Percentiles rank a stretch among this genome's conserved stretches.
Evolutionary conservation across 2,329 filamentous ascomycete species (phyloP).

Genomic region (Cryphonectria naterciae): DNA sequence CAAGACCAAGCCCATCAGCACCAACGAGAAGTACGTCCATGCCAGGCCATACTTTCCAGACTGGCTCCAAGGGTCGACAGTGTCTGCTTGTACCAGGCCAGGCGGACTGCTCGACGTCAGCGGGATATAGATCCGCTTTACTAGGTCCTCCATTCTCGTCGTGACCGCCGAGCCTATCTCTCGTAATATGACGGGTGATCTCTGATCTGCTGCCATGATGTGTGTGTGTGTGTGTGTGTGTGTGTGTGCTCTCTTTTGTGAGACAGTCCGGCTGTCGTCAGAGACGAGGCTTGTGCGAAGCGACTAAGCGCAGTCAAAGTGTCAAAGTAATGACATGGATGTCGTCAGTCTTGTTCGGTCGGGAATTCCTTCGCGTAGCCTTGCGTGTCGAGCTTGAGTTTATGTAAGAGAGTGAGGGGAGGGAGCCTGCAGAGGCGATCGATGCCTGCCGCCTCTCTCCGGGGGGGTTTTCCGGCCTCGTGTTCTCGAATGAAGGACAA

Average conservation of each 20-base stretch:
- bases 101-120: constrained; percentile 63
- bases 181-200: constrained; percentile 37
- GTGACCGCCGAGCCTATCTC: constrained; percentile 41
- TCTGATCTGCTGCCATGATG: constrained; percentile 47
- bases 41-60: constrained; percentile 85
- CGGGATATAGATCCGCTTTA: constrained; percentile 63
- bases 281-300: constrained; percentile 8
- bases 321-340: constrained; percentile 19
- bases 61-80: constrained; percentile 77
- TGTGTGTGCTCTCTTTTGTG: constrained; percentile 5
- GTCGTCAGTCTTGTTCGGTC: neutral
- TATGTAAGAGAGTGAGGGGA: neutral
- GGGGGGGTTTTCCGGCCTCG: too few relatives aligned
- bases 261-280: constrained; percentile 26
- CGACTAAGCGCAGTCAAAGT: constrained; percentile 25
- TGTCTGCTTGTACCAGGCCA: constrained; percentile 64
- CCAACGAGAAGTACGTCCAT: constrained; percentile 86
- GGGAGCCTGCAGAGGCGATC: neutral
- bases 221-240: constrained; percentile 7
- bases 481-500: neutral
- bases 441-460: neutral
- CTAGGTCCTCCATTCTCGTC: constrained; percentile 43
- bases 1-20: constrained; percentile 69
- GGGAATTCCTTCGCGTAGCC: neutral
- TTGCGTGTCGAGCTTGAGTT: neutral